Conservation (phyloP, 495 filamentous ascomycete genomes). For the Glarea lozoyensis region DNA sequence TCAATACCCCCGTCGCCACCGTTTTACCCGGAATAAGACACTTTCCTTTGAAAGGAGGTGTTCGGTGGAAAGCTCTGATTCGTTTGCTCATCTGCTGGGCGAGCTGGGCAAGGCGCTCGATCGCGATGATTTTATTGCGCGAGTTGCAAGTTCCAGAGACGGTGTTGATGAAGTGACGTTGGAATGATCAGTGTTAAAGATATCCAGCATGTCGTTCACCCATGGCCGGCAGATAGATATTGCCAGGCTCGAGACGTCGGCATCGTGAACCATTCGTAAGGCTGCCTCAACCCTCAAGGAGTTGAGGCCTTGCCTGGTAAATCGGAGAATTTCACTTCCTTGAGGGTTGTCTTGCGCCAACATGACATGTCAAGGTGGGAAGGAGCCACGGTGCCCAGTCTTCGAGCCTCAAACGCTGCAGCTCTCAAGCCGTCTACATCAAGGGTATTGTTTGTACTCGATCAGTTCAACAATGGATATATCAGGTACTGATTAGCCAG, state of each 20-base stretch:
- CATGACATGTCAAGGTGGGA: slow-evolving; percentile 1
- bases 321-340: slow-evolving; percentile 14
- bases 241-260: slow-evolving; percentile 16
- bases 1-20: slow-evolving; percentile 4
- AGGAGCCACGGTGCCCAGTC: slow-evolving; percentile 10
- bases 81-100: no score
- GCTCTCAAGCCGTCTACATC: no score
- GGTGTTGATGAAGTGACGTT: slow-evolving; percentile 11
- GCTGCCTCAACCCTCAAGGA: slow-evolving; percentile 13
- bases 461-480: no score
- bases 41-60: no score
- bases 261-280: slow-evolving; percentile 16
- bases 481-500: background rate
- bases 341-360: slow-evolving; percentile 13
- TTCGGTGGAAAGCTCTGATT: no score
- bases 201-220: slow-evolving; percentile 9
- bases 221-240: slow-evolving; percentile 18
- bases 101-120: no score
- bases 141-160: background rate
- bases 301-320: slow-evolving; percentile 8
- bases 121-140: no score
- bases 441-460: no score
- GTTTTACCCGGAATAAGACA: slow-evolving; percentile 17
- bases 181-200: slow-evolving; percentile 6
- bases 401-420: slow-evolving; percentile 13